A percentile compares a stretch with the other conserved stretches of the same genome.
These are phyloP conservation scores for Rehmannia glutinosa DNA, from an alignment of 257 asterid species.

Conservation along the genomic window DNA sequence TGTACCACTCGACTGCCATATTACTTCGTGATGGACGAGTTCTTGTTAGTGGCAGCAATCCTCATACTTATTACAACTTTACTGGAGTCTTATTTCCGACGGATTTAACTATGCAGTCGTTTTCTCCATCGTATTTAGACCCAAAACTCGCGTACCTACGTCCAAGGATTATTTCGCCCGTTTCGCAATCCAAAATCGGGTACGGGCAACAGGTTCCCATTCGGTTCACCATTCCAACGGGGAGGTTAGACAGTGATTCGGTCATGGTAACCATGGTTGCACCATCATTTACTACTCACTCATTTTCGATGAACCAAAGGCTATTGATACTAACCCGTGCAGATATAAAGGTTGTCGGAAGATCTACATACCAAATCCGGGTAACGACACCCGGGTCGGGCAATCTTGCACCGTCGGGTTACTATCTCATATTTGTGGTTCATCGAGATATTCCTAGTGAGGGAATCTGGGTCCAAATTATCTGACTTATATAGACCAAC, in stretches of 20 bases:
- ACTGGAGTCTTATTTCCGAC: slow-evolving; percentile 33
- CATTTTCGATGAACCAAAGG: slow-evolving; percentile 53
- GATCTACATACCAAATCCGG: slow-evolving; percentile 2
- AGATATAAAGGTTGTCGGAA: background rate
- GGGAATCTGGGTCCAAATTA: slow-evolving; percentile 42
- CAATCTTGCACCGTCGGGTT: slow-evolving; percentile 42
- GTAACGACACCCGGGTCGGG: slow-evolving; percentile 23
- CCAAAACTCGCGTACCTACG: slow-evolving; percentile 5
- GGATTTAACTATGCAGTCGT: slow-evolving; percentile 35
- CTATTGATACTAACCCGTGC: slow-evolving; percentile 23
- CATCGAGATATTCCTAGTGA: slow-evolving; percentile 41
- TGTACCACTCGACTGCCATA: slow-evolving; percentile 53
- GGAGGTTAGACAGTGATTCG: background rate
- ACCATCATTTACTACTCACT: slow-evolving; percentile 43
- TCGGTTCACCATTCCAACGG: slow-evolving; percentile 18
- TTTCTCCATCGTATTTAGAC: slow-evolving; percentile 38
- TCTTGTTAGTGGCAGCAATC: slow-evolving; percentile 43
- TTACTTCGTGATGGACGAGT: slow-evolving; percentile 47
- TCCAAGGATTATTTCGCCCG: slow-evolving; percentile 29
- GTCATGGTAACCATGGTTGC: slow-evolving; percentile 34
- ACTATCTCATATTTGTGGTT: slow-evolving; percentile 39
- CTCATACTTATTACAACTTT: slow-evolving; percentile 26
- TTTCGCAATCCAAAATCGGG: slow-evolving; percentile 18
- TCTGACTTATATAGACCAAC: background rate
- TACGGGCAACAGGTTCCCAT: slow-evolving; percentile 20